A percentile compares a stretch with the other conserved stretches of the same genome.
phyloP scores from a whole-genome alignment of 2,329 filamentous ascomycete species.

The Ascochyta fabae region DNA sequence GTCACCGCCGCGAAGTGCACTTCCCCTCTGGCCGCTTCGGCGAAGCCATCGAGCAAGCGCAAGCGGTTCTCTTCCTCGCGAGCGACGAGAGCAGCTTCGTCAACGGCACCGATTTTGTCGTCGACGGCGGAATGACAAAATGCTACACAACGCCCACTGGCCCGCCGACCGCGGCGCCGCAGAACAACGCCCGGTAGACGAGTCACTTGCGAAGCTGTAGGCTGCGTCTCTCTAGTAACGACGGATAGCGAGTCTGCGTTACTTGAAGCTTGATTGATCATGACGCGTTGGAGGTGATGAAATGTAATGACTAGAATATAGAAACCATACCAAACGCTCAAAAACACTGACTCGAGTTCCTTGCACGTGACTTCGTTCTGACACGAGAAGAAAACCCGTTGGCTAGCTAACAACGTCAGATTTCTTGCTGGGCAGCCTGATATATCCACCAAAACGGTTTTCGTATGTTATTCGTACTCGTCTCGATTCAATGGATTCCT shows the following conservation, averaged over 20 bases:
- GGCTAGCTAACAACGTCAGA: too few species aligned
- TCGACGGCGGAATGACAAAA: constrained; percentile 95
- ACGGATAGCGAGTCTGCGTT: too few species aligned
- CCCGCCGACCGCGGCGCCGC: constrained; percentile 60
- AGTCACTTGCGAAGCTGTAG: background rate
- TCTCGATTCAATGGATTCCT: too few species aligned
- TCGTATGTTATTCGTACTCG: too few species aligned
- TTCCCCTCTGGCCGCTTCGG: constrained; percentile 89
- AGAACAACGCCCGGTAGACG: constrained; percentile 52
- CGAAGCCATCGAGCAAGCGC: constrained; percentile 91
- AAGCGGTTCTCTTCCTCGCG: constrained; percentile 85
- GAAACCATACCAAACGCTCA: background rate
- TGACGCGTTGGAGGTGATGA: background rate
- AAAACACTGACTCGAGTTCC: too few species aligned
- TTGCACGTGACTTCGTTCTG: too few species aligned
- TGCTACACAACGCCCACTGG: constrained; percentile 75
- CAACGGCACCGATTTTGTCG: constrained; percentile 89
- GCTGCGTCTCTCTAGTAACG: too few species aligned
- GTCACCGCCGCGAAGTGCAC: constrained; percentile 82
- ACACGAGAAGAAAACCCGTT: too few species aligned
- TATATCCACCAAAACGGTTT: too few species aligned
- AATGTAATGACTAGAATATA: constrained; percentile 17
- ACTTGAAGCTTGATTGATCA: too few species aligned
- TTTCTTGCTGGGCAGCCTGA: too few species aligned
- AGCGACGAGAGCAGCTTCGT: constrained; percentile 90